A percentile compares a stretch with the other conserved stretches of the same genome.
phyloP scores from a whole-genome alignment of 805 yeast genomes.

The Lachancea sp. region DNA sequence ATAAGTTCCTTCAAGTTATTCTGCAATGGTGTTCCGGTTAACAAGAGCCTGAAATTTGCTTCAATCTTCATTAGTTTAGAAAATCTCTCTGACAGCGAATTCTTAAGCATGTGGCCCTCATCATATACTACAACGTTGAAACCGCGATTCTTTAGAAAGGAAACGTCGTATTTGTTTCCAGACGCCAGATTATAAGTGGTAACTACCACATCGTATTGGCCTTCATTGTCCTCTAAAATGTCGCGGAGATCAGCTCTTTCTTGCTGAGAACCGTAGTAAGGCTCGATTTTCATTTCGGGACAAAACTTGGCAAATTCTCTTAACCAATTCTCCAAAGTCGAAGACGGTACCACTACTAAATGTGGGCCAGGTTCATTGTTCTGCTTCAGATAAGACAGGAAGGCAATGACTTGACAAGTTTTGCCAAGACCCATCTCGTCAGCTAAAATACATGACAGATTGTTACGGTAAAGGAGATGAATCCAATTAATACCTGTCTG shows the following conservation, averaged over 20 bases:
- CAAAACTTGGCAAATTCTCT: conserved; percentile 89
- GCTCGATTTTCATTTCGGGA: conserved; percentile 75
- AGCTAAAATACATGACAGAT: conserved; percentile 86
- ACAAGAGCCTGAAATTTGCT: conserved; percentile 75
- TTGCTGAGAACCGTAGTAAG: conserved; percentile 82
- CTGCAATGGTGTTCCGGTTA: conserved; percentile 97
- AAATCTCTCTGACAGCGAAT: conserved; percentile 82
- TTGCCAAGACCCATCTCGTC: conserved; percentile 99
- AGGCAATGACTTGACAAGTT: conserved; percentile 92
- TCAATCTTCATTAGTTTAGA: conserved; percentile 74
- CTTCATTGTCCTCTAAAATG: conserved; percentile 47
- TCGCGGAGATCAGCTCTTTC: conserved; percentile 84
- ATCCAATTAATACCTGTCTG: conserved; percentile 98
- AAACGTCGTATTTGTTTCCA: conserved; percentile 74
- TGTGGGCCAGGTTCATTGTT: conserved; percentile 65
- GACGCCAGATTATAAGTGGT: conserved; percentile 92
- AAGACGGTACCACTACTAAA: conserved; percentile 90
- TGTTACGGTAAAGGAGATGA: conserved; percentile 64
- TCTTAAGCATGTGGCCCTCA: conserved; percentile 96
- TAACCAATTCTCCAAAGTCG: conserved; percentile 95
- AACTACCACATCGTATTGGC: conserved; percentile 76
- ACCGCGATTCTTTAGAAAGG: conserved; percentile 63
- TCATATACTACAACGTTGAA: conserved; percentile 91
- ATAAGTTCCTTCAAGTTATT: conserved; percentile 87
- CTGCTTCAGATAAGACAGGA: conserved; percentile 77